A percentile compares a stretch with the other conserved stretches of the same genome.
Evolutionary conservation across 768 basidiomycete species (phyloP).

Genomic region (Amanita rubescens): DNA sequence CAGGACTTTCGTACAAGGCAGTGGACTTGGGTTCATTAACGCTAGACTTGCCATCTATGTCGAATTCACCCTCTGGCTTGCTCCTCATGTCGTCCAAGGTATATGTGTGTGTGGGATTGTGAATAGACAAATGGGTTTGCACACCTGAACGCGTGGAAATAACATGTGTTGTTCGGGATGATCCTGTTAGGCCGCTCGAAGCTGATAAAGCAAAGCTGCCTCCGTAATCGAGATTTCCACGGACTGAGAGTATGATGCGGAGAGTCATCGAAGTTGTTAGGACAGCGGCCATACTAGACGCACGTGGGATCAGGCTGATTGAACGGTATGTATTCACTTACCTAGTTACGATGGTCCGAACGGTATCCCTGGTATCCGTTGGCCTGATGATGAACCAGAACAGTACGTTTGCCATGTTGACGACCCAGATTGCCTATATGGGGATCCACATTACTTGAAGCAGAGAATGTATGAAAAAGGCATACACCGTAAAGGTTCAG

Average conservation of each 20-base stretch:
- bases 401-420: slow-evolving; percentile 77
- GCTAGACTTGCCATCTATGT: slow-evolving; percentile 34
- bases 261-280: slow-evolving; percentile 85
- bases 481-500: slow-evolving; percentile 76
- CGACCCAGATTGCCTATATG: slow-evolving; percentile 59
- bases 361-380: slow-evolving; percentile 50
- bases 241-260: slow-evolving; percentile 77
- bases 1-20: slow-evolving; percentile 24
- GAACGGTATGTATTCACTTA: slow-evolving; percentile 12
- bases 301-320: not conserved
- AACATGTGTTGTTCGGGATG: slow-evolving; percentile 48
- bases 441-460: slow-evolving; percentile 5
- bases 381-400: slow-evolving; percentile 85
- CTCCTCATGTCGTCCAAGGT: slow-evolving; percentile 48
- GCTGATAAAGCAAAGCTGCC: slow-evolving; percentile 61
- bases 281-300: slow-evolving; percentile 65
- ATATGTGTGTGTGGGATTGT: slow-evolving; percentile 31
- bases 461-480: slow-evolving; percentile 6
- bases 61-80: slow-evolving; percentile 42
- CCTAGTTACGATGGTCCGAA: slow-evolving; percentile 77
- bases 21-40: slow-evolving; percentile 30
- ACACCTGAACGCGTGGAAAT: slow-evolving; percentile 39
- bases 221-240: slow-evolving; percentile 65
- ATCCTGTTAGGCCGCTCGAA: slow-evolving; percentile 28
- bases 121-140: slow-evolving; percentile 30